These are phyloP conservation scores for Helicostylum pulchrum DNA, from an alignment of 192 early-diverging fungal species.

Conservation along the genomic window DNA sequence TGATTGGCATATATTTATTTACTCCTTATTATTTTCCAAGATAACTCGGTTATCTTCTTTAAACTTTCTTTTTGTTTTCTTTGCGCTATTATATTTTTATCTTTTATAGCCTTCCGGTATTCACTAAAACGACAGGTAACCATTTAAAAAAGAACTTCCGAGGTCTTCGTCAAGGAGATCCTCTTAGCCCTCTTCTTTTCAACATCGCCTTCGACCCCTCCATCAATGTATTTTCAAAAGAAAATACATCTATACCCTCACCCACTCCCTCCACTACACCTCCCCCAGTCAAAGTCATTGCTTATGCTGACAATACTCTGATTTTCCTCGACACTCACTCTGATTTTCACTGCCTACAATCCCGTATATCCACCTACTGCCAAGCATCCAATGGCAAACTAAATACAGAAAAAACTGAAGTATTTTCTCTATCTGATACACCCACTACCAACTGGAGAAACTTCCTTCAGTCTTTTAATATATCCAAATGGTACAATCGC, in stretches of 20 bases:
- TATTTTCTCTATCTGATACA: background rate
- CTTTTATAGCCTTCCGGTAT: too few species aligned
- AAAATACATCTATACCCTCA: background rate
- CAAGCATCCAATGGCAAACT: background rate
- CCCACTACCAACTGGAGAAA: background rate
- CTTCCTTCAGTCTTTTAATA: background rate
- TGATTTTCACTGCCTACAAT: background rate
- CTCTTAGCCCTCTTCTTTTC: slow-evolving; percentile 29
- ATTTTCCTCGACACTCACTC: background rate
- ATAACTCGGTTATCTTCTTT: too few species aligned
- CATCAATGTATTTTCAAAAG: slow-evolving; percentile 1
- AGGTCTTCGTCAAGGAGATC: slow-evolving; percentile 41
- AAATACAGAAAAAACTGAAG: background rate
- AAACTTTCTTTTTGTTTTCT: too few species aligned
- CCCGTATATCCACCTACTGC: background rate
- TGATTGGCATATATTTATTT: too few species aligned
- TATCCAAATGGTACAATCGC: background rate
- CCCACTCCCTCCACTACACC: background rate
- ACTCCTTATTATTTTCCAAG: too few species aligned
- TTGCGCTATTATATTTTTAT: too few species aligned
- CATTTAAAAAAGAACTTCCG: too few species aligned
- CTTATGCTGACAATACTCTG: background rate
- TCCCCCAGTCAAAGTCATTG: background rate
- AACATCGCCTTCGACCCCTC: slow-evolving; percentile 31
- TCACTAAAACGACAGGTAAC: too few species aligned